Conservation (phyloP, 257 asterid species). For the Linaria vulgaris region DNA sequence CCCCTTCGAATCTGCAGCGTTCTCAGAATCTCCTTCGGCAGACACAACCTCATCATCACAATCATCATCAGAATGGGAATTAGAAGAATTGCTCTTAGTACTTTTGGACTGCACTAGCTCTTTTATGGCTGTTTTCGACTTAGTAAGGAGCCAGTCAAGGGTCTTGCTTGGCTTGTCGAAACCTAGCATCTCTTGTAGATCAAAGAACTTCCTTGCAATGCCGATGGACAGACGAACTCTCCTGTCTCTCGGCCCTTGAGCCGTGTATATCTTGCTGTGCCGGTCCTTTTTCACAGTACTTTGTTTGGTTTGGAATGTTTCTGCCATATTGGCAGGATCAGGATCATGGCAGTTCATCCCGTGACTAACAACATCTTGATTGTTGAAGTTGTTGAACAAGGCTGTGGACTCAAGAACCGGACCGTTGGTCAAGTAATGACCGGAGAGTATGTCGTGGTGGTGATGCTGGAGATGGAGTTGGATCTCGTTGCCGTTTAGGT, state of each 20-base stretch:
- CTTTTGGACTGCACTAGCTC: constrained; percentile 44
- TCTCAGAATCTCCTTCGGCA: neutral
- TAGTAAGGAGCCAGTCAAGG: constrained; percentile 79
- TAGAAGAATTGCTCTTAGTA: constrained; percentile 5
- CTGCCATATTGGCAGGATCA: neutral
- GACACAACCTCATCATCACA: constrained; percentile 26
- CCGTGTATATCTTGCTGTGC: constrained; percentile 77
- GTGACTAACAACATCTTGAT: constrained; percentile 4
- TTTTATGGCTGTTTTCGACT: constrained; percentile 64
- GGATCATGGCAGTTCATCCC: constrained; percentile 19
- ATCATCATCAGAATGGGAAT: constrained; percentile 31
- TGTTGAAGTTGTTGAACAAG: constrained; percentile 12
- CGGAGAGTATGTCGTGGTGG: constrained; percentile 33
- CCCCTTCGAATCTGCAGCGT: constrained; percentile 17
- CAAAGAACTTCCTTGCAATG: constrained; percentile 81
- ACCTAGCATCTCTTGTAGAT: constrained; percentile 79
- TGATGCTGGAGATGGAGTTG: no score
- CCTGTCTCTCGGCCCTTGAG: constrained; percentile 84
- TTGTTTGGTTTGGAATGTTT: constrained; percentile 19
- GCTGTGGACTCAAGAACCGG: constrained; percentile 25
- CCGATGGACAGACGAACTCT: constrained; percentile 81
- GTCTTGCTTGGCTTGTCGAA: constrained; percentile 88
- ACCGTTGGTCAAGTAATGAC: constrained; percentile 28
- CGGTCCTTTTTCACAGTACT: constrained; percentile 51
- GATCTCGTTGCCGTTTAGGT: constrained; percentile 37